These are phyloP conservation scores for Zygotorulaspora mrakii DNA, from an alignment of 1,139 yeast genomes.

Conservation along the genomic window DNA sequence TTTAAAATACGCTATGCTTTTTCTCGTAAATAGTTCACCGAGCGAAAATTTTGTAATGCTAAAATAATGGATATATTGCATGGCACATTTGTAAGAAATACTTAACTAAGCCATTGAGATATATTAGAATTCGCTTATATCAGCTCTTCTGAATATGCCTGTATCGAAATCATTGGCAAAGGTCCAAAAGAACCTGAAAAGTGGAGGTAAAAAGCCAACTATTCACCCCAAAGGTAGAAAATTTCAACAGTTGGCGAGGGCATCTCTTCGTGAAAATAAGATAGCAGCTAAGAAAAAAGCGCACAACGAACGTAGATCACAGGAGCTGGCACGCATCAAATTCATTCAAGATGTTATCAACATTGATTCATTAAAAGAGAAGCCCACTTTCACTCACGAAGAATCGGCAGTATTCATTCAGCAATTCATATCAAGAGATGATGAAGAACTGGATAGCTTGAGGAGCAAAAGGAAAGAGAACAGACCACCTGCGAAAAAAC, in stretches of 20 bases:
- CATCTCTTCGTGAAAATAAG: slow-evolving; percentile 77
- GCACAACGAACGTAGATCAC: slow-evolving; percentile 56
- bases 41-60: neutral
- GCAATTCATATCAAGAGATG: slow-evolving; percentile 63
- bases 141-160: slow-evolving; percentile 53
- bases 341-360: slow-evolving; percentile 64
- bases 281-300: slow-evolving; percentile 54
- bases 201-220: slow-evolving; percentile 41
- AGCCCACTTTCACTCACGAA: slow-evolving; percentile 46
- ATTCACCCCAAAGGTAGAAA: slow-evolving; percentile 88
- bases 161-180: slow-evolving; percentile 68
- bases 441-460: slow-evolving; percentile 62
- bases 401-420: slow-evolving; percentile 62
- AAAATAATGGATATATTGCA: too few species aligned
- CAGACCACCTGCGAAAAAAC: slow-evolving; percentile 75
- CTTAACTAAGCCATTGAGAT: too few species aligned
- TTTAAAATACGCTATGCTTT: neutral
- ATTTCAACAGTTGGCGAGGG: slow-evolving; percentile 76
- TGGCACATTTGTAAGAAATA: too few species aligned
- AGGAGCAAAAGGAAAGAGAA: slow-evolving; percentile 70
- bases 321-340: slow-evolving; percentile 52
- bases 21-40: too few species aligned
- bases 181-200: slow-evolving; percentile 62
- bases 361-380: slow-evolving; percentile 43
- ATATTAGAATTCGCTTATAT: too few species aligned